A percentile compares a stretch with the other conserved stretches of the same genome.
These are phyloP conservation scores for Eucalyptus pumila DNA, from an alignment of 345 rosid species.

Conservation along the genomic window DNA sequence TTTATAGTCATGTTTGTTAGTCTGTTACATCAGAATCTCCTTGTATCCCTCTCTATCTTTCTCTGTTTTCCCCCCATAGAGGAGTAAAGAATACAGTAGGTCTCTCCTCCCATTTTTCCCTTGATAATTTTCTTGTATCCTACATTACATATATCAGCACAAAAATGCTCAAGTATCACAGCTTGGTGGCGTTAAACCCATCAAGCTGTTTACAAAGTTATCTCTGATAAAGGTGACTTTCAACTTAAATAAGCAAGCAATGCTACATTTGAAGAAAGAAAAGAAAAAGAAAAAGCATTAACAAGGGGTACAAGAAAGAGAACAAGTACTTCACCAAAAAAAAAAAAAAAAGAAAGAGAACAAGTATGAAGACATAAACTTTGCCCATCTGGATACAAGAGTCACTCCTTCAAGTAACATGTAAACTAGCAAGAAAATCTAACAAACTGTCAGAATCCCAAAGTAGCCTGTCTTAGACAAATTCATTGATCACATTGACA, in stretches of 20 bases:
- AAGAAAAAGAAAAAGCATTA: neutral
- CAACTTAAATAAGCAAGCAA: neutral
- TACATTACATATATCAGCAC: neutral
- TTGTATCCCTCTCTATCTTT: neutral
- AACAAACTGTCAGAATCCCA: neutral
- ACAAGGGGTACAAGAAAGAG: neutral
- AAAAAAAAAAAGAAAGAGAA: neutral
- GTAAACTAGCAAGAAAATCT: neutral
- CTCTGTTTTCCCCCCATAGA: neutral
- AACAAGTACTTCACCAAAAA: neutral
- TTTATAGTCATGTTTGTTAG: neutral
- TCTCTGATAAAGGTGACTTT: neutral
- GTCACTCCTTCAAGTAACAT: neutral
- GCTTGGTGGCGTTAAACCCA: neutral
- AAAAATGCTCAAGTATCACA: neutral
- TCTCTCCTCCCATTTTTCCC: neutral
- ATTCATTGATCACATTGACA: neutral
- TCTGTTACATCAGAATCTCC: neutral
- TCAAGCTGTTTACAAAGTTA: neutral
- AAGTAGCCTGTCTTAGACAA: neutral
- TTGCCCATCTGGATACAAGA: neutral
- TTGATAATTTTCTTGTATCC: neutral
- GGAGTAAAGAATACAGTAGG: neutral
- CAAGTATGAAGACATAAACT: neutral
- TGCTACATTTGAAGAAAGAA: neutral